A percentile compares a stretch with the other conserved stretches of the same genome.
Evolutionary conservation across 768 basidiomycete species (phyloP).

Genomic region (Suillus luteus): DNA sequence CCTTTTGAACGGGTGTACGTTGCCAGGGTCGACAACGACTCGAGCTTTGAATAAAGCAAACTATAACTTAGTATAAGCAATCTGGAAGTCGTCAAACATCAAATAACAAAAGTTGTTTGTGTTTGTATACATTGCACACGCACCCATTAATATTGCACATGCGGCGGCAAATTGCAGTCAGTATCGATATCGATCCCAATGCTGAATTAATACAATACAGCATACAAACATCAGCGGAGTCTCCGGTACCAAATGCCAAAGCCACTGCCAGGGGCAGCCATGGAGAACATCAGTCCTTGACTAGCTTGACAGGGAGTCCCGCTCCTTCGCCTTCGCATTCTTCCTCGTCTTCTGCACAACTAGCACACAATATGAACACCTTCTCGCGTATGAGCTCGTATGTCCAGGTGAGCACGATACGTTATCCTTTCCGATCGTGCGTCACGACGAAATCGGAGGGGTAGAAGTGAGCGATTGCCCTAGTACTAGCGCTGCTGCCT

Average conservation of each 20-base stretch:
- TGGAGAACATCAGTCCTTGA: not conserved
- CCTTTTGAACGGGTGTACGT: too few relatives aligned
- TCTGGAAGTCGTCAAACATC: too few relatives aligned
- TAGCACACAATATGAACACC: constrained; percentile 10
- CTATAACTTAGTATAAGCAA: too few relatives aligned
- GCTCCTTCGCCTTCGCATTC: not conserved
- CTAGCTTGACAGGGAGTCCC: not conserved
- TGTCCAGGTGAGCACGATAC: not conserved
- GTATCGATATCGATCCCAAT: not conserved
- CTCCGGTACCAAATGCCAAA: too few relatives aligned
- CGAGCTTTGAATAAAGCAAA: too few relatives aligned
- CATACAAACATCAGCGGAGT: too few relatives aligned
- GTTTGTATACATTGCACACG: too few relatives aligned
- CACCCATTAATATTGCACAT: too few relatives aligned
- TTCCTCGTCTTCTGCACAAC: constrained; percentile 9
- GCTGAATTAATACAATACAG: not conserved
- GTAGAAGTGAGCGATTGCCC: constrained; percentile 1
- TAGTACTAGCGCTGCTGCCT: not conserved
- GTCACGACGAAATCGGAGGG: not conserved
- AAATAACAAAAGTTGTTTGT: too few relatives aligned
- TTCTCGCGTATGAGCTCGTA: constrained; percentile 10
- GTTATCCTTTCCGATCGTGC: not conserved
- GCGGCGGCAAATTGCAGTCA: too few relatives aligned
- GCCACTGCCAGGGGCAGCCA: not conserved
- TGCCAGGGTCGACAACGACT: too few relatives aligned